Base-by-base conservation (phyloP, 139 green algal species). In the Closterium sp. region DNA sequence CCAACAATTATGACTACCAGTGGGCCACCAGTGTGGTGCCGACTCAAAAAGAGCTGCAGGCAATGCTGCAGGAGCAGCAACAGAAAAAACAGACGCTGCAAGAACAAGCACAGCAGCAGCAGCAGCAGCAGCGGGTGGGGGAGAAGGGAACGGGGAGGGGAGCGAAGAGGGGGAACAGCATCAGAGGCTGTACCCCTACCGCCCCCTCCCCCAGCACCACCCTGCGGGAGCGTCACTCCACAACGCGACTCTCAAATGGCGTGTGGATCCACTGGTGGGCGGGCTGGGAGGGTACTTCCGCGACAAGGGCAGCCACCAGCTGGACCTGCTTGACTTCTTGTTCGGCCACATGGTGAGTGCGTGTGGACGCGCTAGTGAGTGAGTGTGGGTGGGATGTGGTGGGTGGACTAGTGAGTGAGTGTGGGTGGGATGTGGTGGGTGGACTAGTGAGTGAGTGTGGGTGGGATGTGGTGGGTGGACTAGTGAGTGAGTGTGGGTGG, bases 301-400 rank as follows among this genome's bases (percentile, higher is more conserved):
- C 1, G 90, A 93, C 88, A 92, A 92, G 50, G 42, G 42, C 38
- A 91, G 85, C 86, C 90, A 93, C 30, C 90, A 93, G 86, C 90
- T 93, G 85, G 86, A 93, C 86, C 86, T 91, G 86, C 86, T 93
- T 3, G 73, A 93, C 24, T 92, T 70, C 30, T 90, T 9, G 85
- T 92, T 93, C 19, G 90, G 90, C 42, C 90, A 87, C 4, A 62
- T 93, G 6, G 90, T 93, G 42, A 62, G 42, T 62, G n/a, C n/a
- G n/a, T n/a, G n/a, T n/a, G n/a, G n/a, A n/a, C n/a, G n/a, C n/a
- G n/a, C n/a, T n/a, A n/a, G n/a, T n/a, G n/a, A n/a, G n/a, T n/a
- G n/a, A n/a, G n/a, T n/a, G n/a, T n/a, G n/a, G n/a, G n/a, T n/a
- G n/a, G n/a, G n/a, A n/a, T n/a, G n/a, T n/a, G n/a, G n/a, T n/a